phyloP scores from a whole-genome alignment of 768 basidiomycete genomes.

The Pleurotus ostreatus region DNA sequence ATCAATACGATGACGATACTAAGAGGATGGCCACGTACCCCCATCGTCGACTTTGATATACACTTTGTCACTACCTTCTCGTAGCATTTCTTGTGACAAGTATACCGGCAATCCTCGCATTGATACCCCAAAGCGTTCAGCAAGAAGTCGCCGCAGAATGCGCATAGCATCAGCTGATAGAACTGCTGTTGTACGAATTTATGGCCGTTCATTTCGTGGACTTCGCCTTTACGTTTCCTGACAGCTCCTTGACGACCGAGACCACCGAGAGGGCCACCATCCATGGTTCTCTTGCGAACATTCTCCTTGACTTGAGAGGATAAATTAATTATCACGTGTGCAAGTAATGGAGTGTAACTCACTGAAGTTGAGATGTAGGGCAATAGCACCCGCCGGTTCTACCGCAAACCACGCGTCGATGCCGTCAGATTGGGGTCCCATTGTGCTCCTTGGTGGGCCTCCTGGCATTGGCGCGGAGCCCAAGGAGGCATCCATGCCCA shows the following conservation, averaged over 20 bases:
- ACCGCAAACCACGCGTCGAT: slow-evolving; percentile 97
- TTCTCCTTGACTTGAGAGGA: slow-evolving; percentile 86
- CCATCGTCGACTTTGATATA: slow-evolving; percentile 94
- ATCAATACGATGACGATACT: not conserved
- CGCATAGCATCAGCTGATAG: slow-evolving; percentile 97
- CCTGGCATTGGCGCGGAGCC: slow-evolving; percentile 39
- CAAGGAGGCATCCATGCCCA: slow-evolving; percentile 33
- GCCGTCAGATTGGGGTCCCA: slow-evolving; percentile 58
- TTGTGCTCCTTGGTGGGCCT: slow-evolving; percentile 26
- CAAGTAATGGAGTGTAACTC: slow-evolving; percentile 26
- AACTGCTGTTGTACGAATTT: slow-evolving; percentile 97
- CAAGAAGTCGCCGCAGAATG: slow-evolving; percentile 96
- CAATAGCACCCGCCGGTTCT: slow-evolving; percentile 93
- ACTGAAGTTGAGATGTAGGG: slow-evolving; percentile 90
- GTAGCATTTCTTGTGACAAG: slow-evolving; percentile 98
- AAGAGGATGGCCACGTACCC: slow-evolving; percentile 49
- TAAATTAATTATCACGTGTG: slow-evolving; percentile 11
- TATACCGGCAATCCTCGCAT: slow-evolving; percentile 98
- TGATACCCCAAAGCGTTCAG: slow-evolving; percentile 98
- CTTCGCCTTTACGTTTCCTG: slow-evolving; percentile 95
- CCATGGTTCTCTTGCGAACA: slow-evolving; percentile 91
- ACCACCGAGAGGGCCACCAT: slow-evolving; percentile 69
- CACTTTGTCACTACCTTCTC: slow-evolving; percentile 99
- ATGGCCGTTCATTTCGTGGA: slow-evolving; percentile 99
- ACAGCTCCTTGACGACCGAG: slow-evolving; percentile 97